These are phyloP conservation scores for Kodamaea kaohsiungensis DNA, from an alignment of 805 yeast genomes.

Conservation along the genomic window DNA sequence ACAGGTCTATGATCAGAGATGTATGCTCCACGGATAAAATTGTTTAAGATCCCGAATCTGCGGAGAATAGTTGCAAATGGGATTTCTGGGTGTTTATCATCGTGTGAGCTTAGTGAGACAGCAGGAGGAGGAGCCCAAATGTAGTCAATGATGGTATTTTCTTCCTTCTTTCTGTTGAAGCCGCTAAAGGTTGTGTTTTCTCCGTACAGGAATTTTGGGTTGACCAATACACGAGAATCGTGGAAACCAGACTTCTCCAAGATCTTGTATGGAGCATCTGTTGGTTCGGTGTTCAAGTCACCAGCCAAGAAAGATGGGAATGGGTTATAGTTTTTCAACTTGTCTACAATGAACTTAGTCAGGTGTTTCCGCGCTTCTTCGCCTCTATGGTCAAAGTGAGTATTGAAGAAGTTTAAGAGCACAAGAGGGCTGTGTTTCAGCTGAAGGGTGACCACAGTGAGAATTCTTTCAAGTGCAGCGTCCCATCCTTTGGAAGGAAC, in stretches of 20 bases:
- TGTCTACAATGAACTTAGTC: conserved; percentile 37
- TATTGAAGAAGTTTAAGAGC: conserved; percentile 36
- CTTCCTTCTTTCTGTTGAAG: conserved; percentile 35
- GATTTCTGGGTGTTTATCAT: conserved; percentile 7
- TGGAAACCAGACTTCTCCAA: conserved; percentile 36
- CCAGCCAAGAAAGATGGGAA: conserved; percentile 42
- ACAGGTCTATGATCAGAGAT: conserved; percentile 48
- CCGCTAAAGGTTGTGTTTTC: conserved; percentile 50
- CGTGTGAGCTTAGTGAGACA: neutral
- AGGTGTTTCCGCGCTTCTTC: conserved; percentile 35
- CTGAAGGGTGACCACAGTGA: conserved; percentile 37
- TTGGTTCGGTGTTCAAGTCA: conserved; percentile 44
- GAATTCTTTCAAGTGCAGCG: conserved; percentile 42
- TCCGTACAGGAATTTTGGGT: conserved; percentile 38
- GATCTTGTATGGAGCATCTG: conserved; percentile 41
- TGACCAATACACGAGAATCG: conserved; percentile 38
- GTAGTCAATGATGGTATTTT: conserved; percentile 40
- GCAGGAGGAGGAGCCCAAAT: conserved; percentile 39
- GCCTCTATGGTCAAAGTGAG: conserved; percentile 46
- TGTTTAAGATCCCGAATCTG: conserved; percentile 41
- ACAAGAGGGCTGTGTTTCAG: conserved; percentile 29
- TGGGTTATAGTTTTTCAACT: conserved; percentile 32
- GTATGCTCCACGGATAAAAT: conserved; percentile 27
- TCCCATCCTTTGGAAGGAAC: conserved; percentile 45
- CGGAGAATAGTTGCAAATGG: conserved; percentile 32